Evolutionary conservation across 306 rosid species (phyloP).

Genomic region (Arachis stenosperma): DNA sequence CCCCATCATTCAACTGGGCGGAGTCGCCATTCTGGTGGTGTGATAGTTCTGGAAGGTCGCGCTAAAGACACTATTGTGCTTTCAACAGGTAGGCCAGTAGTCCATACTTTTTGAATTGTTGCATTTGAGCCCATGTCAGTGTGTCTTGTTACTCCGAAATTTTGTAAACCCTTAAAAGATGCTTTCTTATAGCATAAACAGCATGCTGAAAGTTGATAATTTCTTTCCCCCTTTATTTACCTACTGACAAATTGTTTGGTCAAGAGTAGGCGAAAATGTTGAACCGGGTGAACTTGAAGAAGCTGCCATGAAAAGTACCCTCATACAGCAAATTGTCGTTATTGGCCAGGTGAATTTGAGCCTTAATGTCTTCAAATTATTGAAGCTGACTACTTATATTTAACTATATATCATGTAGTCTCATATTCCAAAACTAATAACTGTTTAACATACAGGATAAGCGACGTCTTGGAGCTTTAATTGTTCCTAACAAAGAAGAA

Average conservation of each 20-base stretch:
- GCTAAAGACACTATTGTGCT: conserved; percentile 97
- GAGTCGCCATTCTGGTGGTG: conserved; percentile 70
- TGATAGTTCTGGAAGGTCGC: conserved; percentile 86
- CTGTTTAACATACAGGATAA: conserved; percentile 59
- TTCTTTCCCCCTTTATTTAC: conserved; percentile 3
- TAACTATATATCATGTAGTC: conserved; percentile 1
- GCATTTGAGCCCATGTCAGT: background rate
- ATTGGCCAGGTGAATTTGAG: conserved; percentile 78
- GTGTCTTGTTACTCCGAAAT: background rate
- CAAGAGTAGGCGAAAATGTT: conserved; percentile 81
- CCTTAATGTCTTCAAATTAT: background rate
- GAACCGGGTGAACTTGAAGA: conserved; percentile 90
- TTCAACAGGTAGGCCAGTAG: conserved; percentile 64
- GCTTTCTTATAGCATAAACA: conserved; percentile 24
- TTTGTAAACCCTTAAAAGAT: background rate
- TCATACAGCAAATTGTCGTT: conserved; percentile 85
- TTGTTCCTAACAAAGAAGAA: conserved; percentile 93
- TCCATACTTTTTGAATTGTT: background rate
- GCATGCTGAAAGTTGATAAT: background rate
- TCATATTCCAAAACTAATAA: conserved; percentile 18
- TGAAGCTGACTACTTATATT: conserved; percentile 18
- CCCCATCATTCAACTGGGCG: conserved; percentile 79
- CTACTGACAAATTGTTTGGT: conserved; percentile 38
- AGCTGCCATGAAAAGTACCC: conserved; percentile 84
- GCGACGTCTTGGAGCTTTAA: conserved; percentile 88